Evolutionary conservation across 208 protist species (phyloP).

Genomic region (Kentomonas sorsogonicus): DNA sequence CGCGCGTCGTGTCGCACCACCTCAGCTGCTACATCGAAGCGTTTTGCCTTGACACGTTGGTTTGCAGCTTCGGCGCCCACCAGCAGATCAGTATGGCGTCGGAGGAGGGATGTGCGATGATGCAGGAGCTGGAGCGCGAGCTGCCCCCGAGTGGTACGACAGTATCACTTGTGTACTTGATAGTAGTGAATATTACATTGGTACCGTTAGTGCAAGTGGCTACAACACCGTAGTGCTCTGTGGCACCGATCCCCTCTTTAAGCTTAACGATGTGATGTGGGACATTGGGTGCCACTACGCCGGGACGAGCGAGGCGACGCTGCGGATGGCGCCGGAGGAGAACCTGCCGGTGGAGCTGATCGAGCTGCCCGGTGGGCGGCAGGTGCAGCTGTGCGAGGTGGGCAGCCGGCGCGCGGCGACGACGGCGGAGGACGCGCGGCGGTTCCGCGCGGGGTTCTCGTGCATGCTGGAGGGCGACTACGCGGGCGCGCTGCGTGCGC

Average conservation of each 20-base stretch:
- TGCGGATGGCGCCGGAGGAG: constrained; percentile 13
- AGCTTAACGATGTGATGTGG: constrained; percentile 37
- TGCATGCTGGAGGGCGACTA: constrained; percentile 30
- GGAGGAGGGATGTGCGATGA: constrained; percentile 52
- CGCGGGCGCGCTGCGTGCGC: not conserved
- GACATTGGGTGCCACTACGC: constrained; percentile 59
- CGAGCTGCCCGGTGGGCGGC: constrained; percentile 43
- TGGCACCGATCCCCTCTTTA: constrained; percentile 30
- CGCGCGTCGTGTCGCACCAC: constrained; percentile 5
- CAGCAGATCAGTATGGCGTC: constrained; percentile 46
- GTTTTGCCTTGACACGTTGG: constrained; percentile 36
- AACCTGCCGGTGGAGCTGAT: constrained; percentile 52
- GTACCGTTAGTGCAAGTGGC: constrained; percentile 47
- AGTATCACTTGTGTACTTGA: constrained; percentile 51
- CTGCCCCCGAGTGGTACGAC: constrained; percentile 26
- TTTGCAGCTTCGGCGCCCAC: constrained; percentile 72
- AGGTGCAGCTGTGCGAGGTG: constrained; percentile 19
- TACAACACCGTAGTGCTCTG: constrained; percentile 38
- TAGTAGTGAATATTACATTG: constrained; percentile 58
- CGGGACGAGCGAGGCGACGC: constrained; percentile 18
- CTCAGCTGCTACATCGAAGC: constrained; percentile 52
- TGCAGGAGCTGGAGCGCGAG: constrained; percentile 36
- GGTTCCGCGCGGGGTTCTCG: constrained; percentile 20
- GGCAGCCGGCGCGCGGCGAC: no score
- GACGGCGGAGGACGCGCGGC: constrained; percentile 12